phyloP scores from a whole-genome alignment of 352 stramenopile species.

The Phytophthora megakarya region DNA sequence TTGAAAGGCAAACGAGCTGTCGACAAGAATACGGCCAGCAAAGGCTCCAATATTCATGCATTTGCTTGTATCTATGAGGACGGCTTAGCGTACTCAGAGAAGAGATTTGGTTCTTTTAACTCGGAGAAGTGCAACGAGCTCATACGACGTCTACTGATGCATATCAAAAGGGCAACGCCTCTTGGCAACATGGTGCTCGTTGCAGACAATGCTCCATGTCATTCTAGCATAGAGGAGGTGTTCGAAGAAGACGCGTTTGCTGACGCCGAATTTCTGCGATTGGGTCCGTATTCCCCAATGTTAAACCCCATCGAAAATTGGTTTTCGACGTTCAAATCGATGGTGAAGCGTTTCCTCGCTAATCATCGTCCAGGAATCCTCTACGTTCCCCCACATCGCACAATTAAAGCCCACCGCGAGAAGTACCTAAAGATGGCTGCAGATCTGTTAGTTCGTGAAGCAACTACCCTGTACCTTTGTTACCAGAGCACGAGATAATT shows the following conservation, averaged over 20 bases:
- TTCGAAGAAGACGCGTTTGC: too few relatives aligned
- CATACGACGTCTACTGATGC: background rate
- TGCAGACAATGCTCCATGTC: background rate
- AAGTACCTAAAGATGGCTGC: background rate
- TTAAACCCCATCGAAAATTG: too few relatives aligned
- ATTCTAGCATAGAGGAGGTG: background rate
- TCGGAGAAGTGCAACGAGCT: background rate
- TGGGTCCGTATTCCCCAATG: conserved; percentile 2
- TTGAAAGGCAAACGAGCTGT: too few relatives aligned
- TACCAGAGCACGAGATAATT: background rate
- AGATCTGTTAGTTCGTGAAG: background rate
- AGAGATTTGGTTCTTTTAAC: background rate
- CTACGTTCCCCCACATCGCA: background rate
- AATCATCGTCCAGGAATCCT: too few relatives aligned
- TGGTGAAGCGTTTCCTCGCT: conserved; percentile 1
- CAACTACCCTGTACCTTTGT: background rate
- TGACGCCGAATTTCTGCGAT: too few relatives aligned
- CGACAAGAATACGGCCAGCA: too few relatives aligned
- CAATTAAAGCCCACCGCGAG: too few relatives aligned
- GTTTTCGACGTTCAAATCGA: background rate
- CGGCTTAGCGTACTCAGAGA: background rate
- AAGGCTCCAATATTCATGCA: background rate
- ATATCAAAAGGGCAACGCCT: background rate
- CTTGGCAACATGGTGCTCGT: background rate
- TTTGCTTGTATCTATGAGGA: background rate